Conservation (phyloP, 331 rosid species). For the Ulmus americana region DNA sequence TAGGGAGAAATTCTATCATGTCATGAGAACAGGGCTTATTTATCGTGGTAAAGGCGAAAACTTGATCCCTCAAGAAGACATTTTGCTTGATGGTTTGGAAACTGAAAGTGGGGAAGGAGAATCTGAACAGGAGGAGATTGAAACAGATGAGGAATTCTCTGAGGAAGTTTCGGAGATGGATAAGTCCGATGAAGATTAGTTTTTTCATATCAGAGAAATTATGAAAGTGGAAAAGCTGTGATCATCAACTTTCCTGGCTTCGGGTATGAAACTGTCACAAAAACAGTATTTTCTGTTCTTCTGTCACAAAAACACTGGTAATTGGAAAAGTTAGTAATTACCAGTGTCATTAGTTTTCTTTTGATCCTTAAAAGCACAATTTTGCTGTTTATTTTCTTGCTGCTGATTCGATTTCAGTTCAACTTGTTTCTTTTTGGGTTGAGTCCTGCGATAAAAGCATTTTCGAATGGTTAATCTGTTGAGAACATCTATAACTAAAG, state of each 20-base stretch:
- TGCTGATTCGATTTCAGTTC: background rate
- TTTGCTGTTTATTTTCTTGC: background rate
- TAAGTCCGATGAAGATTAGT: slow-evolving; percentile 34
- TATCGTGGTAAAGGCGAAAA: slow-evolving; percentile 55
- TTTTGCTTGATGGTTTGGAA: slow-evolving; percentile 20
- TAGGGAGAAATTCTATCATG: slow-evolving; percentile 68
- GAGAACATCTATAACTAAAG: background rate
- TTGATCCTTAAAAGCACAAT: background rate
- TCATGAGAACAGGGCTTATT: slow-evolving; percentile 80
- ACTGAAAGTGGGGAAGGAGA: slow-evolving; percentile 35
- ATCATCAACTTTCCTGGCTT: background rate
- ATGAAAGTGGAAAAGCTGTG: background rate
- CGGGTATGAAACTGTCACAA: background rate
- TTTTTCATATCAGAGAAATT: background rate
- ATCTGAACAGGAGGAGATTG: slow-evolving; percentile 42
- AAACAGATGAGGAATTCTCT: slow-evolving; percentile 39
- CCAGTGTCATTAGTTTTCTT: background rate
- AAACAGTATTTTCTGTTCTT: background rate
- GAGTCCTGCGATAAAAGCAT: background rate
- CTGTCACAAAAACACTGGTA: background rate
- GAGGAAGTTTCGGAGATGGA: slow-evolving; percentile 38
- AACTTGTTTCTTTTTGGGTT: background rate
- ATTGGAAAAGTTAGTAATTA: background rate
- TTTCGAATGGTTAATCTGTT: background rate
- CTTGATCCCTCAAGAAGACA: slow-evolving; percentile 28